These are phyloP conservation scores for Fomitiporia mediterranea DNA, from an alignment of 1,284 basidiomycete species.

Conservation along the genomic window DNA sequence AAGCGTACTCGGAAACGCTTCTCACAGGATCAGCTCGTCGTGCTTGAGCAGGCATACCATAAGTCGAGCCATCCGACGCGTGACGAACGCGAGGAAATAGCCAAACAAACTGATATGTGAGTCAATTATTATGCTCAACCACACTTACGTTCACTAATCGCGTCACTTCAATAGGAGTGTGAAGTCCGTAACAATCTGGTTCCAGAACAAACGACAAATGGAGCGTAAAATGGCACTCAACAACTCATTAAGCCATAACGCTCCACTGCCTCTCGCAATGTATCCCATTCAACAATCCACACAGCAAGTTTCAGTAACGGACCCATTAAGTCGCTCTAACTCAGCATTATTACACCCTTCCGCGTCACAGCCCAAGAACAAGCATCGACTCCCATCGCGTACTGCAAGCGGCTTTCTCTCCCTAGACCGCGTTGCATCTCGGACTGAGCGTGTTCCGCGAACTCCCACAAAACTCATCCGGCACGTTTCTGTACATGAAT, in stretches of 20 bases:
- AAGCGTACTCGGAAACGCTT: constrained; percentile 55
- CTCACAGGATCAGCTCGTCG: constrained; percentile 58
- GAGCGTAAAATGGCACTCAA: constrained; percentile 16
- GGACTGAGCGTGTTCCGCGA: constrained; percentile 11
- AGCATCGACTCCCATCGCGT: not conserved
- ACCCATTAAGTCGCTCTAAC: not conserved
- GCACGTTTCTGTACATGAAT: not conserved
- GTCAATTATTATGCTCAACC: constrained; percentile 27
- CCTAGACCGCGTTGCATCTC: constrained; percentile 17
- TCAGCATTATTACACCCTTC: not conserved
- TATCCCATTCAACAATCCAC: not conserved
- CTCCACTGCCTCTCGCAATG: constrained; percentile 1
- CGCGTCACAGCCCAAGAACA: not conserved
- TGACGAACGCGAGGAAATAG: constrained; percentile 61
- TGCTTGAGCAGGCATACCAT: constrained; percentile 69
- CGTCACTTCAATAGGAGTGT: constrained; percentile 47
- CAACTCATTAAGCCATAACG: constrained; percentile 9
- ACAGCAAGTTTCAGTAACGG: not conserved
- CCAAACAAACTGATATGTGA: constrained; percentile 56
- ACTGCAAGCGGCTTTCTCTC: constrained; percentile 9
- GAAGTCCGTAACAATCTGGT: constrained; percentile 77
- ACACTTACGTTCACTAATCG: constrained; percentile 15
- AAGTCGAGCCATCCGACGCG: constrained; percentile 65
- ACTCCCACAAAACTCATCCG: constrained; percentile 13
- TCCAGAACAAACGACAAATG: constrained; percentile 76